These are phyloP conservation scores for Pilatotrama ljubarskyi DNA, from an alignment of 768 basidiomycete genomes.

Conservation along the genomic window DNA sequence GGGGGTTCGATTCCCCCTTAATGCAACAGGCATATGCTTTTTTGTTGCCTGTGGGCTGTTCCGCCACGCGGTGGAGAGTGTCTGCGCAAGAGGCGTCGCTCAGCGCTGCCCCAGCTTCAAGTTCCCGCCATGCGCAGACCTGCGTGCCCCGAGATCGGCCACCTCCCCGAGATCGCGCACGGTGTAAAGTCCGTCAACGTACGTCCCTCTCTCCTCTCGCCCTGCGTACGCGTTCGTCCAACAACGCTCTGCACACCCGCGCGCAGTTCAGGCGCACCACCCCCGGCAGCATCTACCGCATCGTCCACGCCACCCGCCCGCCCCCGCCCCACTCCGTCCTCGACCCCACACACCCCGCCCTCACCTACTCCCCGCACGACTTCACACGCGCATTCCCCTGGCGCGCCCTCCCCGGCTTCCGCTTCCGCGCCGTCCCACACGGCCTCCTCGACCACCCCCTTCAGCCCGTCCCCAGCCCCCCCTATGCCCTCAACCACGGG, in stretches of 20 bases:
- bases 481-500: constrained; percentile 10
- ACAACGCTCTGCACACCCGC: neutral
- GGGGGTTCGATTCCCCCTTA: constrained; percentile 88
- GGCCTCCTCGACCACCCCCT: constrained; percentile 31
- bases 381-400: constrained; percentile 8
- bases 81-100: too few species aligned
- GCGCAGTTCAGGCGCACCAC: constrained; percentile 43
- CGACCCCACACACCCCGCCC: constrained; percentile 25
- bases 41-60: too few species aligned
- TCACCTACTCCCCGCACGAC: neutral
- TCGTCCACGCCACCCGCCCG: neutral
- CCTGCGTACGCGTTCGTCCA: neutral
- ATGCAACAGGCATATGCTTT: constrained; percentile 44
- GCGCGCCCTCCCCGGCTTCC: constrained; percentile 18
- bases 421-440: constrained; percentile 35
- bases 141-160: constrained; percentile 10
- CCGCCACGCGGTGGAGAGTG: too few species aligned
- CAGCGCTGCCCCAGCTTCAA: neutral
- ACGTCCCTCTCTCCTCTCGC: constrained; percentile 8
- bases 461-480: constrained; percentile 25
- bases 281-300: constrained; percentile 34
- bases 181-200: constrained; percentile 39
- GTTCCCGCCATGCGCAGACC: neutral
- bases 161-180: constrained; percentile 1
- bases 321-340: neutral